Evolutionary conservation across 768 basidiomycete species (phyloP).

Genomic region (Leccinum truebloodii): DNA sequence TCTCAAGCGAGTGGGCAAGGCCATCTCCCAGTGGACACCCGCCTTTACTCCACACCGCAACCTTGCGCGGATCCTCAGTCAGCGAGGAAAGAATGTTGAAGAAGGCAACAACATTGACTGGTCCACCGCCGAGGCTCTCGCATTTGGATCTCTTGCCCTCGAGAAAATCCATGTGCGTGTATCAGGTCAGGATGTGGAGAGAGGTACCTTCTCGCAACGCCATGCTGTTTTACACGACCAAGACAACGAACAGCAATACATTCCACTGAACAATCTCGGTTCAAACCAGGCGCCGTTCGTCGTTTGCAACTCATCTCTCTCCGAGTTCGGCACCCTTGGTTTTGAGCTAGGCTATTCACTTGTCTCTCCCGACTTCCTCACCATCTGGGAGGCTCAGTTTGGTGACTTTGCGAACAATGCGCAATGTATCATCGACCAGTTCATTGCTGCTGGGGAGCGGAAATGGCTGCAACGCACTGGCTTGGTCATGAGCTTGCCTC

Average conservation of each 20-base stretch:
- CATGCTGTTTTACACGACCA: conserved; percentile 98
- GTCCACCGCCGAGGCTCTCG: conserved; percentile 97
- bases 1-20: conserved; percentile 82
- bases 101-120: conserved; percentile 95
- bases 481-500: conserved; percentile 84
- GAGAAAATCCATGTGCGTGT: conserved; percentile 94
- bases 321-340: conserved; percentile 92
- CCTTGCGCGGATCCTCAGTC: conserved; percentile 86
- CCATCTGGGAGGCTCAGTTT: conserved; percentile 99
- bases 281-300: conserved; percentile 90
- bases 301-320: conserved; percentile 95
- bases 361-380: conserved; percentile 89
- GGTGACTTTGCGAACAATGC: conserved; percentile 99
- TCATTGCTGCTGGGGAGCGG: conserved; percentile 94
- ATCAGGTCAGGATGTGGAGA: conserved; percentile 97
- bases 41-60: conserved; percentile 90
- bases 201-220: conserved; percentile 98
- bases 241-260: conserved; percentile 84
- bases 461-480: conserved; percentile 98
- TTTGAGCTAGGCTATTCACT: conserved; percentile 99
- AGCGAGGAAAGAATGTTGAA: conserved; percentile 87
- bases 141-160: conserved; percentile 89
- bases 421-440: conserved; percentile 98
- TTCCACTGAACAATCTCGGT: conserved; percentile 87
- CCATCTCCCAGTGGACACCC: conserved; percentile 82